Conservation (phyloP, 2,329 filamentous ascomycete genomes). For the Aspergillus unguis region DNA sequence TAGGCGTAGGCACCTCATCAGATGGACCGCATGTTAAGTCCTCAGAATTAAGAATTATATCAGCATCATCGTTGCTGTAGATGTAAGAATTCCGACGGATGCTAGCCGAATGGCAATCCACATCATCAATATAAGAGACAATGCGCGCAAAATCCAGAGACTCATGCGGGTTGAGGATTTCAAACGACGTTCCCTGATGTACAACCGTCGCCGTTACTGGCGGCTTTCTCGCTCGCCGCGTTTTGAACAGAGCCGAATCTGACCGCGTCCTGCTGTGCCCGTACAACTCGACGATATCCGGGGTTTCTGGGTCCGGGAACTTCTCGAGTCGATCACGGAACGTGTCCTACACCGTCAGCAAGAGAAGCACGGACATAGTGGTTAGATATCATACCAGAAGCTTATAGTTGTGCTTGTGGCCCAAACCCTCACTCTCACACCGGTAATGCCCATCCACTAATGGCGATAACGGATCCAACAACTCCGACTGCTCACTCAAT, state of each 20-base stretch:
- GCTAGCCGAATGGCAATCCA: slow-evolving; percentile 26
- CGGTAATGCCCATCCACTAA: slow-evolving; percentile 5
- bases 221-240: slow-evolving; percentile 18
- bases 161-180: slow-evolving; percentile 38
- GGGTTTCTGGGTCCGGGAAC: slow-evolving; percentile 18
- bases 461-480: slow-evolving; percentile 17
- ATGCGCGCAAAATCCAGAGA: slow-evolving; percentile 35
- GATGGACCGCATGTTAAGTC: slow-evolving; percentile 3
- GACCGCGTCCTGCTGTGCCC: slow-evolving; percentile 22
- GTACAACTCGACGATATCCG: slow-evolving; percentile 18
- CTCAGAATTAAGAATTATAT: slow-evolving; percentile 11
- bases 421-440: neutral
- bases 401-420: slow-evolving; percentile 12
- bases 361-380: neutral
- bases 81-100: slow-evolving; percentile 2
- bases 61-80: slow-evolving; percentile 1
- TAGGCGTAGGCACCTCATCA: slow-evolving; percentile 1
- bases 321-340: slow-evolving; percentile 31
- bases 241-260: slow-evolving; percentile 27
- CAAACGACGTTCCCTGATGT: slow-evolving; percentile 35
- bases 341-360: slow-evolving; percentile 22
- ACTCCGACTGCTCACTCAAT: slow-evolving; percentile 30
- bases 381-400: slow-evolving; percentile 14
- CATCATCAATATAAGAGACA: slow-evolving; percentile 36
- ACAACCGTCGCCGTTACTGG: slow-evolving; percentile 24